These are phyloP conservation scores for Apophysomyces trapeziformis DNA, from an alignment of 371 early-diverging fungal species.

Conservation along the genomic window DNA sequence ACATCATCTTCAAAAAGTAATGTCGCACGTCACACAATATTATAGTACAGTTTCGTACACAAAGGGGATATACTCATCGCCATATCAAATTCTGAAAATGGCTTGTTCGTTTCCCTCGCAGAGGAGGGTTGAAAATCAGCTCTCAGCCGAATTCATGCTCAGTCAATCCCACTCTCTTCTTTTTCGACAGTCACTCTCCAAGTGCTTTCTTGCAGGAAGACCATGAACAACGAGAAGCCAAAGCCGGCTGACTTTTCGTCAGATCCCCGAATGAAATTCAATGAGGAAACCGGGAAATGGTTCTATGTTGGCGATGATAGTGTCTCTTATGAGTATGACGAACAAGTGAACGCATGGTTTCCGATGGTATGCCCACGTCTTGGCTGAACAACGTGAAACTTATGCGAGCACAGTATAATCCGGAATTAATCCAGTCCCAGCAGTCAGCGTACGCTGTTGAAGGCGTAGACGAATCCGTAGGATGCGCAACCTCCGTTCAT, in stretches of 20 bases:
- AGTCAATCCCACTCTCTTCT: too few relatives aligned
- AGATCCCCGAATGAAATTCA: slow-evolving; percentile 61
- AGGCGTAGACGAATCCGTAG: slow-evolving; percentile 60
- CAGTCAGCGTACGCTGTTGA: slow-evolving; percentile 79
- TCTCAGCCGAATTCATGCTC: too few relatives aligned
- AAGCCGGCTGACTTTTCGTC: slow-evolving; percentile 35
- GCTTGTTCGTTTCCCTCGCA: too few relatives aligned
- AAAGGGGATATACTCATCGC: too few relatives aligned
- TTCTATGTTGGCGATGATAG: slow-evolving; percentile 75
- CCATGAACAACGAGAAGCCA: slow-evolving; percentile 6
- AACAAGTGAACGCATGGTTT: slow-evolving; percentile 84
- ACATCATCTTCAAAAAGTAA: too few relatives aligned
- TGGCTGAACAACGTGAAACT: background rate
- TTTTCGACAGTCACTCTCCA: too few relatives aligned
- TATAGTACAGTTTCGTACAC: too few relatives aligned
- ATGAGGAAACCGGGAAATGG: slow-evolving; percentile 75
- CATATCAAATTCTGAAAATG: too few relatives aligned
- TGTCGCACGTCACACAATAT: too few relatives aligned
- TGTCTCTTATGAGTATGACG: slow-evolving; percentile 85
- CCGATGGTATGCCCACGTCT: slow-evolving; percentile 68
- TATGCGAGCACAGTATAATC: slow-evolving; percentile 62
- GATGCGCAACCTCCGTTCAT: background rate
- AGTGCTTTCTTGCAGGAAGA: background rate
- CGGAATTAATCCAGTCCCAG: slow-evolving; percentile 75
- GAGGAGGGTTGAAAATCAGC: too few relatives aligned